phyloP scores from a whole-genome alignment of 2,329 filamentous ascomycete species.

The Pseudogymnoascus sp. region DNA sequence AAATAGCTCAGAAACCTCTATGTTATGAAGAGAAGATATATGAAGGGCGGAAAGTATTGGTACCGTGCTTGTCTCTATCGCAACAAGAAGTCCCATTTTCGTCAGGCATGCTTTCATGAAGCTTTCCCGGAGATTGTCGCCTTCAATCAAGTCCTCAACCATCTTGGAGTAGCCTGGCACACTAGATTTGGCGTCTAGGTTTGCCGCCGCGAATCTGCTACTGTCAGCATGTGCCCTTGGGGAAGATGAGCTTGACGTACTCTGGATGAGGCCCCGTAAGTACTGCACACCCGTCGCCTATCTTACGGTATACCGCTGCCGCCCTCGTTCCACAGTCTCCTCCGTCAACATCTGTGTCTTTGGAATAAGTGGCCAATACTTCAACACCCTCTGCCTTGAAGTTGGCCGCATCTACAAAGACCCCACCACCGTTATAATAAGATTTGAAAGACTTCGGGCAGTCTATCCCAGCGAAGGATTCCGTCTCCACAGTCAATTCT shows the following conservation, averaged over 20 bases:
- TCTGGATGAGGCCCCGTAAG: slow-evolving; percentile 89
- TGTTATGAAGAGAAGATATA: slow-evolving; percentile 61
- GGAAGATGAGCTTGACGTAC: slow-evolving; percentile 41
- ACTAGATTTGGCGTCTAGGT: slow-evolving; percentile 61
- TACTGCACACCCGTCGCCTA: slow-evolving; percentile 72
- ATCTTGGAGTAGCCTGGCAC: slow-evolving; percentile 64
- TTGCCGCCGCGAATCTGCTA: slow-evolving; percentile 69
- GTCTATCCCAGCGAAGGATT: slow-evolving; percentile 37
- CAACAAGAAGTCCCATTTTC: slow-evolving; percentile 77
- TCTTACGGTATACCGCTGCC: slow-evolving; percentile 76
- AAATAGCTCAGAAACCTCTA: slow-evolving; percentile 61
- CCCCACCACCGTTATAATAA: slow-evolving; percentile 92
- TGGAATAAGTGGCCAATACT: slow-evolving; percentile 72
- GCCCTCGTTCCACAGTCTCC: slow-evolving; percentile 68
- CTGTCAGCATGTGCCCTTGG: slow-evolving; percentile 15
- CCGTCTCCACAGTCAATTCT: slow-evolving; percentile 56
- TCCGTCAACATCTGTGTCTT: slow-evolving; percentile 67
- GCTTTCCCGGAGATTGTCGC: slow-evolving; percentile 60
- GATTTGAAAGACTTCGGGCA: slow-evolving; percentile 55
- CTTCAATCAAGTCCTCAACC: slow-evolving; percentile 57
- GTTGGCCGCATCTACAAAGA: slow-evolving; percentile 74
- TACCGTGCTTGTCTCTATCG: slow-evolving; percentile 58
- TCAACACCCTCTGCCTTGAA: slow-evolving; percentile 60
- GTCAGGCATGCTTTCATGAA: slow-evolving; percentile 74
- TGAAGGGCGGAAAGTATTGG: slow-evolving; percentile 65